Evolutionary conservation across 768 basidiomycete species (phyloP).

Genomic region (Candolleomyces efflorescens): DNA sequence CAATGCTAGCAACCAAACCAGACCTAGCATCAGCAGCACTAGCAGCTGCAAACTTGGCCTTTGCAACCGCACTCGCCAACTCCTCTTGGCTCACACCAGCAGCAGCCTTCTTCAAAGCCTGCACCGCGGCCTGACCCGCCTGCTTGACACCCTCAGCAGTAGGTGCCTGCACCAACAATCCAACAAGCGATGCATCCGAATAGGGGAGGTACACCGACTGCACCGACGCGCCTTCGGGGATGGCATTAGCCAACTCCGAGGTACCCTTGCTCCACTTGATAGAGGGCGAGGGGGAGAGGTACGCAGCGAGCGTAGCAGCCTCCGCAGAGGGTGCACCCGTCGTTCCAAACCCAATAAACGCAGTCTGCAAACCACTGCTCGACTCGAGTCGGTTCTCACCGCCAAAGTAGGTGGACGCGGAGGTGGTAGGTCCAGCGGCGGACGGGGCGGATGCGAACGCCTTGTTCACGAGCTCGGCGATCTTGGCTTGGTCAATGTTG

Average conservation of each 20-base stretch:
- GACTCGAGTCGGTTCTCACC: slow-evolving; percentile 79
- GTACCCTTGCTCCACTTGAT: slow-evolving; percentile 85
- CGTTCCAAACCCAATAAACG: slow-evolving; percentile 88
- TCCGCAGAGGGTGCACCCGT: slow-evolving; percentile 61
- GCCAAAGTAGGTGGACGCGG: slow-evolving; percentile 59
- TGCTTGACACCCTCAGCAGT: slow-evolving; percentile 60
- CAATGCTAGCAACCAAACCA: slow-evolving; percentile 58
- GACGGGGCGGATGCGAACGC: slow-evolving; percentile 50
- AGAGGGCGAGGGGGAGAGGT: slow-evolving; percentile 73
- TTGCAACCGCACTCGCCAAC: slow-evolving; percentile 76
- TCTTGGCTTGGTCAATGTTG: slow-evolving; percentile 70
- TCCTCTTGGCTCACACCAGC: slow-evolving; percentile 61
- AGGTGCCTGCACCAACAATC: slow-evolving; percentile 71
- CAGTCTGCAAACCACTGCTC: slow-evolving; percentile 60
- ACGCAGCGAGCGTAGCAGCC: slow-evolving; percentile 73
- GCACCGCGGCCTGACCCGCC: slow-evolving; percentile 65
- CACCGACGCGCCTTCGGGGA: slow-evolving; percentile 60
- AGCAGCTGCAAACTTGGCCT: slow-evolving; percentile 85
- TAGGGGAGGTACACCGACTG: slow-evolving; percentile 81
- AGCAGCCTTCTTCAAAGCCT: slow-evolving; percentile 62
- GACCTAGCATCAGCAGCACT: slow-evolving; percentile 63
- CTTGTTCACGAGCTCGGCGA: slow-evolving; percentile 68
- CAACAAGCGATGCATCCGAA: slow-evolving; percentile 88
- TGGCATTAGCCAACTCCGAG: slow-evolving; percentile 59
- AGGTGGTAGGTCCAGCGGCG: slow-evolving; percentile 29